Base-by-base conservation (phyloP, 441 rosid species). In the Populus hybrid region DNA sequence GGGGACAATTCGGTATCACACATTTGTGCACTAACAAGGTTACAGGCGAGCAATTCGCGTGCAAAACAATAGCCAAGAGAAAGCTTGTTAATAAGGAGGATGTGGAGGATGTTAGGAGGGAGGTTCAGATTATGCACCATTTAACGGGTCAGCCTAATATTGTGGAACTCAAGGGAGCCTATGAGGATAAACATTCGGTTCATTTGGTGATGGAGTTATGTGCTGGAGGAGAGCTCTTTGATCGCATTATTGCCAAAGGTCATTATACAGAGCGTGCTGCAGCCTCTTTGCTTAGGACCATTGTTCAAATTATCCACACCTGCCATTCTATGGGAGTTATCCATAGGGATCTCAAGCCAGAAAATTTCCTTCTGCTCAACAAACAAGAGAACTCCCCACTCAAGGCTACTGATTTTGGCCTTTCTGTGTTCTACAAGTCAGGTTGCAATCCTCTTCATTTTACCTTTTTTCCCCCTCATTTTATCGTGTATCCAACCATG, bases 71-170 rank as follows among this genome's bases (percentile, higher is more conserved):
- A 65, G 86, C 86, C 0, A 83, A 83, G 73, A 69, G 83, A 9
- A 80, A 83, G 73, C 79, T 80, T 10, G 79, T 77, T 14, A 79
- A 83, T 31, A 83, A 83, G 68, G 86, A 83, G 78, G 86, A 83
- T 68, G 65, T 80, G 28, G 86, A 83, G 64, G 86, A 83, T 23
- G 86, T 83, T 16, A 71, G 70, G 72, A 77, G 86, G 67, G 86
- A 83, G 63, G 83, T 83, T 36, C 86, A 83, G 69, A 83, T 83
- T 12, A 83, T 83, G 86, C 83, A 83, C 42, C 86, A 83, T 72
- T 31, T 83, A 9, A 78, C 83, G 14, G 86, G 83, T 1, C 83
- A 83, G 23, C 83, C 81, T 7, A 80, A 83, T 14, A 78, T 83
- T 35, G 86, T 83, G 2, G 83, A 80, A 29, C 79, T 83, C 33